phyloP scores from a whole-genome alignment of 768 basidiomycete genomes.

The Leccinellum rugosiceps region DNA sequence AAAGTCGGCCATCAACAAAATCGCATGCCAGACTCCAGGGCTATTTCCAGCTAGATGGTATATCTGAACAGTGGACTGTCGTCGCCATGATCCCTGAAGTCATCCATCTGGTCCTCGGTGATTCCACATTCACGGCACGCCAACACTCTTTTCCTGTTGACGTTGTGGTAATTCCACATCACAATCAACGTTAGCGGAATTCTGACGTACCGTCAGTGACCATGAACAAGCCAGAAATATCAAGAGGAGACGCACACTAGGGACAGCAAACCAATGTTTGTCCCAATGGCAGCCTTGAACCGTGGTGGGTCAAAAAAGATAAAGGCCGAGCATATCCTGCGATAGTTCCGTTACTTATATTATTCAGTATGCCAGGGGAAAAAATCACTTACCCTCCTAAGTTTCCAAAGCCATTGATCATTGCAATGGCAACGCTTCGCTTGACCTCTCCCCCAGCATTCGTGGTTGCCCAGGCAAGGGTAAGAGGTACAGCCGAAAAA shows the following conservation, averaged over 20 bases:
- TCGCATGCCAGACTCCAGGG: not conserved
- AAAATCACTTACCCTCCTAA: constrained; percentile 44
- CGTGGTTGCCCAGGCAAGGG: constrained; percentile 50
- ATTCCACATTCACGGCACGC: constrained; percentile 44
- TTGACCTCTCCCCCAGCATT: constrained; percentile 55
- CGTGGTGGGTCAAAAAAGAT: constrained; percentile 39
- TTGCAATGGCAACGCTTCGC: constrained; percentile 46
- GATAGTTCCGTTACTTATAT: not conserved
- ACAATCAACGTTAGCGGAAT: constrained; percentile 35
- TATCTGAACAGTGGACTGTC: constrained; percentile 54
- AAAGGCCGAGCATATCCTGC: constrained; percentile 39
- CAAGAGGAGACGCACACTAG: constrained; percentile 13
- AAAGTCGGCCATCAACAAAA: not conserved
- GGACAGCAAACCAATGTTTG: constrained; percentile 25
- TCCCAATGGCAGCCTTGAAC: constrained; percentile 34
- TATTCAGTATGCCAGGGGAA: not conserved
- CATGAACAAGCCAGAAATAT: constrained; percentile 17
- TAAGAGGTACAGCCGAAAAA: constrained; percentile 42
- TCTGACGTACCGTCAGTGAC: constrained; percentile 31
- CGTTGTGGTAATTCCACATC: constrained; percentile 44
- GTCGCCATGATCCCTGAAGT: constrained; percentile 47
- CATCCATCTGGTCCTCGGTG: constrained; percentile 32
- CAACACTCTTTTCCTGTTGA: constrained; percentile 47
- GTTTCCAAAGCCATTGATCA: constrained; percentile 54
- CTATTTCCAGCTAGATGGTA: constrained; percentile 8